Evolutionary conservation across 1,139 yeast genomes (phyloP).

Genomic region (Hansenula anomala): DNA sequence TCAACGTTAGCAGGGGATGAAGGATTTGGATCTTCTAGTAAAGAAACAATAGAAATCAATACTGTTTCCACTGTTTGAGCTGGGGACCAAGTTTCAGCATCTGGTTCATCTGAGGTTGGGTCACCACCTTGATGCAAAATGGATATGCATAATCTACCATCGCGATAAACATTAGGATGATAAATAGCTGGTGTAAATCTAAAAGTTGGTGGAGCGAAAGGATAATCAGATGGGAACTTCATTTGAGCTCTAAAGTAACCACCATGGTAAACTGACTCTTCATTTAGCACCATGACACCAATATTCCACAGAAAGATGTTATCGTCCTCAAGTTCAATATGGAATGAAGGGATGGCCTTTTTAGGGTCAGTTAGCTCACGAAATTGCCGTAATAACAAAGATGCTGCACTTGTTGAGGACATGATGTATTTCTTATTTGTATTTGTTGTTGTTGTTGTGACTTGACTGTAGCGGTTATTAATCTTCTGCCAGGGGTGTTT

Average conservation of each 20-base stretch:
- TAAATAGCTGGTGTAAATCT: conserved; percentile 92
- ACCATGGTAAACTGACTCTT: conserved; percentile 88
- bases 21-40: conserved; percentile 89
- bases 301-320: conserved; percentile 91
- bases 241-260: conserved; percentile 95
- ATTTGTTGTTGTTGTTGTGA: background rate
- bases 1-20: conserved; percentile 95
- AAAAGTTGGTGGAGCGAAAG: conserved; percentile 87
- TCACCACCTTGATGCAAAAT: conserved; percentile 89
- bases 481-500: background rate
- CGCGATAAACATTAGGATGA: conserved; percentile 93
- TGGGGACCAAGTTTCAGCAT: conserved; percentile 93
- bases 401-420: conserved; percentile 19
- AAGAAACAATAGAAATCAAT: conserved; percentile 80
- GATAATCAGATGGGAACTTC: conserved; percentile 89
- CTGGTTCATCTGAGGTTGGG: conserved; percentile 86
- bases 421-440: background rate
- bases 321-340: conserved; percentile 82
- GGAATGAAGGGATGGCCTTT: conserved; percentile 87
- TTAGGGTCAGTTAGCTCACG: conserved; percentile 91
- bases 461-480: background rate
- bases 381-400: conserved; percentile 83
- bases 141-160: conserved; percentile 89
- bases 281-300: conserved; percentile 87
- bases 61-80: conserved; percentile 94